Percentiles rank a stretch among this genome's conserved stretches.
phyloP scores from a whole-genome alignment of 768 basidiomycete genomes.

The Phylloporus scabripes region DNA sequence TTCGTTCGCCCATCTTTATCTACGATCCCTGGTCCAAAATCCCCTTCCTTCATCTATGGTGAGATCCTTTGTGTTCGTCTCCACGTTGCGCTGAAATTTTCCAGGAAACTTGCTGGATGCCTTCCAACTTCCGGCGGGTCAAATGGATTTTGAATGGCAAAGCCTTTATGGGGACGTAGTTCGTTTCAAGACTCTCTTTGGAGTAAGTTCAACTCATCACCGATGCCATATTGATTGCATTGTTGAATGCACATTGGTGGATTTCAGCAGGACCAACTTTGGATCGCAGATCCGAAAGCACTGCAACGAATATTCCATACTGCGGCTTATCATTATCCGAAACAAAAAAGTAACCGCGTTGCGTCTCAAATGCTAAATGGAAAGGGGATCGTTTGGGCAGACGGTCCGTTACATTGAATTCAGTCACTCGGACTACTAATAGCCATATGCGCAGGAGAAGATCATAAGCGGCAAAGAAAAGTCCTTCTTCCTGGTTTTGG shows the following conservation, averaged over 20 bases:
- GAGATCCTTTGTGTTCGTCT: background rate
- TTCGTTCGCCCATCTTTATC: constrained; percentile 7
- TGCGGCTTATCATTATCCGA: constrained; percentile 35
- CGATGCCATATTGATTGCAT: background rate
- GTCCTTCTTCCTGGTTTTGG: constrained; percentile 55
- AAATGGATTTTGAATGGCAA: constrained; percentile 29
- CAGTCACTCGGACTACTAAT: constrained; percentile 8
- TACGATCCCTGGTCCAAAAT: constrained; percentile 16
- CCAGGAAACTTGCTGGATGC: constrained; percentile 28
- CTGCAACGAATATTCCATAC: constrained; percentile 36
- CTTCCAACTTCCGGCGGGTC: constrained; percentile 23
- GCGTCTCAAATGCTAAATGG: constrained; percentile 22
- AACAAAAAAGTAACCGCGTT: constrained; percentile 25
- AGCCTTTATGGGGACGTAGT: constrained; percentile 26
- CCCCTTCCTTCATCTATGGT: constrained; percentile 22
- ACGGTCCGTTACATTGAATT: constrained; percentile 24
- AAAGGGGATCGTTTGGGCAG: constrained; percentile 34
- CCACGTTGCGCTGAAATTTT: constrained; percentile 11
- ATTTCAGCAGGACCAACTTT: constrained; percentile 38
- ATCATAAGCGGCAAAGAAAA: constrained; percentile 49
- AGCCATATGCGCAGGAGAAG: constrained; percentile 26
- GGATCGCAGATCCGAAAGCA: constrained; percentile 46
- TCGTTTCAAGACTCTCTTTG: constrained; percentile 25
- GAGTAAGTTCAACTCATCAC: constrained; percentile 12
- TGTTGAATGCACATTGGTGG: constrained; percentile 6